Conservation (phyloP, 371 early-diverging fungal species). For the Mortierella sp. region DNA sequence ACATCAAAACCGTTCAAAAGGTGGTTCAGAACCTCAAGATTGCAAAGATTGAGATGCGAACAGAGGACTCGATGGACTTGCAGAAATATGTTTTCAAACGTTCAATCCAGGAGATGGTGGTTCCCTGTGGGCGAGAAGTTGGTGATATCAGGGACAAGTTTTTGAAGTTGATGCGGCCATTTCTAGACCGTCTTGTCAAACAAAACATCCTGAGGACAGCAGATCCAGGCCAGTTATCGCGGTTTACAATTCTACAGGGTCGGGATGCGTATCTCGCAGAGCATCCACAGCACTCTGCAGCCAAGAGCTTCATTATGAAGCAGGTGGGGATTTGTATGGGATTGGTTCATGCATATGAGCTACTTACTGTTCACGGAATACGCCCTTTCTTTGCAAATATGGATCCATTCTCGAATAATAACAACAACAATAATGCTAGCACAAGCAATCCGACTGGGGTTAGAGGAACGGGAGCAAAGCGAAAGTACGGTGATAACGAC, state of each 20-base stretch:
- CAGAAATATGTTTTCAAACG: conserved; percentile 80
- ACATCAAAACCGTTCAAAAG: conserved; percentile 80
- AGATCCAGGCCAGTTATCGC: conserved; percentile 59
- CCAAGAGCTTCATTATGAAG: conserved; percentile 53
- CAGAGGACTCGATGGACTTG: conserved; percentile 92
- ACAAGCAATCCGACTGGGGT: conserved; percentile 3
- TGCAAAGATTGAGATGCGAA: conserved; percentile 84
- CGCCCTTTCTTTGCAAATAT: conserved; percentile 67
- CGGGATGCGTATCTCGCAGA: conserved; percentile 57
- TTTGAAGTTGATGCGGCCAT: conserved; percentile 55
- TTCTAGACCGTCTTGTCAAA: conserved; percentile 62
- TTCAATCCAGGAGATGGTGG: conserved; percentile 70
- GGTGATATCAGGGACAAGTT: conserved; percentile 61
- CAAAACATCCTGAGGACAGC: conserved; percentile 54
- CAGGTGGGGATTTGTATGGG: conserved; percentile 28
- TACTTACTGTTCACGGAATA: conserved; percentile 74
- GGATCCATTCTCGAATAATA: conserved; percentile 26
- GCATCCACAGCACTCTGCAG: conserved; percentile 15
- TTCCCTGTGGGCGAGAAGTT: conserved; percentile 73
- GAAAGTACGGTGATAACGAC: conserved; percentile 8
- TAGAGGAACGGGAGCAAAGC: conserved; percentile 13
- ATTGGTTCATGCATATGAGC: conserved; percentile 66
- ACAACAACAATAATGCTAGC: background rate
- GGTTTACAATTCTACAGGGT: conserved; percentile 63
- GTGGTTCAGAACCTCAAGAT: conserved; percentile 85